Evolutionary conservation across 1,284 basidiomycete species (phyloP), one percentile per base, ranked within the genome.

Genomic region (Paramarasmius palmivorus): DNA sequence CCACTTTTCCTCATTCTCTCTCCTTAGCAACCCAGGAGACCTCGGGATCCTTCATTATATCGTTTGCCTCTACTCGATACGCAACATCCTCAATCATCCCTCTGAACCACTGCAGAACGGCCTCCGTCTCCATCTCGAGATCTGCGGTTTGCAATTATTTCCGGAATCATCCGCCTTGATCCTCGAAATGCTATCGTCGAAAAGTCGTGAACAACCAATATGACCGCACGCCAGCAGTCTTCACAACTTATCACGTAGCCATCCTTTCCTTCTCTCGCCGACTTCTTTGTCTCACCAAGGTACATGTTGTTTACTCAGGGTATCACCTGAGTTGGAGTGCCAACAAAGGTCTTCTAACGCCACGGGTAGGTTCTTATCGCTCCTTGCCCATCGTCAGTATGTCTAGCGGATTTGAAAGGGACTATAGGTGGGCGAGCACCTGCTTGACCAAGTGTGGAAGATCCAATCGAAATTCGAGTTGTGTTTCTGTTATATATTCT

Each of bases 351-450:
- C 26, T 35, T 20, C 17, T 45, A 6, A 52, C 42, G 20, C 22
- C 44, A n/a, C n/a, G 20, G 26, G 26, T 15, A 52, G 26, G 10
- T 49, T 50, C 25, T 46, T 38, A 37, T 79, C 73, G 55, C 74
- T 78, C 12, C 77, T 77, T 29, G 83, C 87, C 81, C 88, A 90
- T 52, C 67, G 70, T 99, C 98, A 72, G 98, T 99, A 40, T 84
- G 89, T 26, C 83, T 72, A 2, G 90, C 88, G 4, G 78, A 75
- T n/a, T 73, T 67, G 69, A 95, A 91, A 0, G 93, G 93, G 73
- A 92, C 95, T 10, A 83, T 78, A 10, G 90, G 89, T 2, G 82
- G 73, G 47, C 89, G 81, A 5, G 95, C 95, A 14, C 94, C 94
- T 15, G 86, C 82, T 25, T n/a, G n/a, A n/a, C n/a, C n/a, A 88